Evolutionary conservation across 106 monocot species (phyloP), one percentile per base, ranked within the genome.

Genomic region (Alisma plantagoaquatica): DNA sequence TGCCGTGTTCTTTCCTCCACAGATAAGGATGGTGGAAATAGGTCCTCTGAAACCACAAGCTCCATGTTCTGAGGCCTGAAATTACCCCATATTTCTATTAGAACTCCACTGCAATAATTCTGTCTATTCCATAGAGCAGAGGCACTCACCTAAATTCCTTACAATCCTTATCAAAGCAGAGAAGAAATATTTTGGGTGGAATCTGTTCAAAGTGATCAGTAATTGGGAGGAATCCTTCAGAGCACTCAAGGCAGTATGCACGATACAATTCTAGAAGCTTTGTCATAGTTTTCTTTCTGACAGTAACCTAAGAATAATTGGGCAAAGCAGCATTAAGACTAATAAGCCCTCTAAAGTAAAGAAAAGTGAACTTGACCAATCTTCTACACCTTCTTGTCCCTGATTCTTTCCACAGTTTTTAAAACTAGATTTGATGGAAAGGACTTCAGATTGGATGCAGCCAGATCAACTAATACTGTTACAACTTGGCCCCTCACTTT

Each of bases 401-500:
- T 79, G 52, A 94, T 64, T 26, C 94, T 71, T 64, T 84, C 80
- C 44, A 51, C 26, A 42, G 81, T 70, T 38, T 73, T 68, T 17
- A 73, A 45, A 27, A 94, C 55, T 14, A 81, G n/a, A 33, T 83
- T 69, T 49, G 81, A 70, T 60, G 83, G 84, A 81, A 88, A 84
- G 28, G 32, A 61, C 31, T 54, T 29, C 56, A 84, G 24, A 63
- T 72, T 73, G 45, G 72, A 72, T 61, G 66, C 74, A 51, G 88
- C 94, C 54, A 94, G 55, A 59, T 88, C 80, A 75, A 87, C 87
- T n/a, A 94, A 65, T 51, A 77, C 60, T 43, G 38, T 31, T n/a
- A 88, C 77, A 70, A 88, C 80, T 77, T 81, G 77, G 43, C 43
- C 73, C 69, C 88, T 75, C 66, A 84, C 88, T 77, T 94, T 88